phyloP scores from a whole-genome alignment of 495 filamentous ascomycete species.

The Talaromyces liani region DNA sequence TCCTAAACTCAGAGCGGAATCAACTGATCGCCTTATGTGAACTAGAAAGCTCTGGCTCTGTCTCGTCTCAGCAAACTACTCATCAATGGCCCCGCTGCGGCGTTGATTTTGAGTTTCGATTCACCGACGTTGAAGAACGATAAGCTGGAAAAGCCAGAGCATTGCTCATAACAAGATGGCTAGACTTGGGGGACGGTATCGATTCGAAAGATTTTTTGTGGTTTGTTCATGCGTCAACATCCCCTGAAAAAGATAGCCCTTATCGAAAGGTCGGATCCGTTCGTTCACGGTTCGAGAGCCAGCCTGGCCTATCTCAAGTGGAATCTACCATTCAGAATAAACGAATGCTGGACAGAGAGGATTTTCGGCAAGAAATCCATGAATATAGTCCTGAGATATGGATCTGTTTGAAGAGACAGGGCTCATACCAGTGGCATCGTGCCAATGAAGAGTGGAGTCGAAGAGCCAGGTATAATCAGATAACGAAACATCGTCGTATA shows the following conservation, averaged over 20 bases:
- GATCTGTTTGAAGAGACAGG: not conserved
- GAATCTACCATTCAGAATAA: not conserved
- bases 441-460: no score
- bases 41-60: constrained; percentile 2
- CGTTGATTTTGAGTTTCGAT: constrained; percentile 7
- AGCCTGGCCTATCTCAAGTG: not conserved
- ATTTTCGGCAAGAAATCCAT: constrained; percentile 4
- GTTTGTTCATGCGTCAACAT: not conserved
- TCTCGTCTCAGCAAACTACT: not conserved
- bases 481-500: no score
- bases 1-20: not conserved
- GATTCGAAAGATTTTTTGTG: not conserved
- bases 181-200: constrained; percentile 21
- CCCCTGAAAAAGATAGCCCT: not conserved
- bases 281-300: not conserved
- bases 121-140: not conserved
- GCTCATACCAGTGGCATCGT: not conserved
- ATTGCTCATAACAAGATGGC: constrained; percentile 16
- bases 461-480: no score
- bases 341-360: not conserved
- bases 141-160: not conserved
- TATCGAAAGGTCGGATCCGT: not conserved
- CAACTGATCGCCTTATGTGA: not conserved
- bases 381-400: not conserved
- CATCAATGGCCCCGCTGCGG: constrained; percentile 1